Conservation (phyloP, 176 grass and related monocot species). For the Oryza meridionalis region DNA sequence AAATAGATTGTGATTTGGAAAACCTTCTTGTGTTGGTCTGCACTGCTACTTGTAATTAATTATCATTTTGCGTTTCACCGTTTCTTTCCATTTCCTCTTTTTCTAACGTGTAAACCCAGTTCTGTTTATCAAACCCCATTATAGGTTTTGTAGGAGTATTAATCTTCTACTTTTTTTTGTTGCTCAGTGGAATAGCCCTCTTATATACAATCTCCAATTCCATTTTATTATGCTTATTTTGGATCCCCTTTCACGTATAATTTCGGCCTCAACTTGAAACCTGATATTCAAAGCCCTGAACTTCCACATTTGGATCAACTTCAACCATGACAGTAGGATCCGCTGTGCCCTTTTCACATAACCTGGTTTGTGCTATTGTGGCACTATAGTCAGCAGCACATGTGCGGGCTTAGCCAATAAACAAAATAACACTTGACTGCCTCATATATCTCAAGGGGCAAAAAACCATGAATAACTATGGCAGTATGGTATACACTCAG, state of each 20-base stretch:
- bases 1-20: constrained; percentile 1
- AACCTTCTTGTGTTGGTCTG: not conserved
- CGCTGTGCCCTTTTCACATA: not conserved
- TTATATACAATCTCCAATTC: not conserved
- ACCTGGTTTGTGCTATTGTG: not conserved
- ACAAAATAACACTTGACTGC: not conserved
- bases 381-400: not conserved
- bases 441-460: not conserved
- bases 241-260: constrained; percentile 8
- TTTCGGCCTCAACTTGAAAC: not conserved
- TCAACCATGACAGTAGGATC: not conserved
- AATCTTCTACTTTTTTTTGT: constrained; percentile 9
- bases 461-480: too few species aligned
- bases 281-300: constrained; percentile 4
- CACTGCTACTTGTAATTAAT: not conserved
- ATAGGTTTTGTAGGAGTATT: constrained; percentile 13
- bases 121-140: not conserved
- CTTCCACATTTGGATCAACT: constrained; percentile 5
- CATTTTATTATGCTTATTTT: constrained; percentile 27
- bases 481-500: too few species aligned
- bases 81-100: not conserved
- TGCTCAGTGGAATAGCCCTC: constrained; percentile 10
- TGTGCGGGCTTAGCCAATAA: not conserved
- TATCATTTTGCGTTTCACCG: not conserved
- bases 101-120: not conserved